Conservation (phyloP, 2,329 filamentous ascomycete genomes). For the Penicillium digitatum region DNA sequence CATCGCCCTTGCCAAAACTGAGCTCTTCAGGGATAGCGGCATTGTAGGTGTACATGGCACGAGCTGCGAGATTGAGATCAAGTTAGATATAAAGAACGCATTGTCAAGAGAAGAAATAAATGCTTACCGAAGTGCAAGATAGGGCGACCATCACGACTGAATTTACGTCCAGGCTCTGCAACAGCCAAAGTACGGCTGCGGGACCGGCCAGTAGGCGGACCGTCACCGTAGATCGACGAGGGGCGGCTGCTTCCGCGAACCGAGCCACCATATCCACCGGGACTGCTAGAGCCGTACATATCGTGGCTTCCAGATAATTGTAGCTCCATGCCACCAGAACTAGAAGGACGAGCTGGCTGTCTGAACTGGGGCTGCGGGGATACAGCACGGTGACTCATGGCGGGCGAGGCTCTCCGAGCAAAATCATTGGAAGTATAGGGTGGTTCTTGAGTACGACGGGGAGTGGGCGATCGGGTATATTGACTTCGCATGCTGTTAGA, state of each 20-base stretch:
- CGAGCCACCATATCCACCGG: slow-evolving; percentile 32
- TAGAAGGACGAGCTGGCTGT: slow-evolving; percentile 49
- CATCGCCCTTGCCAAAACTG: slow-evolving; percentile 86
- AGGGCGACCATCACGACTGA: slow-evolving; percentile 77
- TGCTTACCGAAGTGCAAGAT: slow-evolving; percentile 90
- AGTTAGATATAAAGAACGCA: slow-evolving; percentile 15
- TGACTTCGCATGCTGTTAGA: slow-evolving; percentile 41
- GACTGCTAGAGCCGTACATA: slow-evolving; percentile 48
- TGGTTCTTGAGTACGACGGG: slow-evolving; percentile 34
- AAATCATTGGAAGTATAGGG: slow-evolving; percentile 47
- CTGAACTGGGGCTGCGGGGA: slow-evolving; percentile 54
- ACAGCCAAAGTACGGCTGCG: slow-evolving; percentile 85
- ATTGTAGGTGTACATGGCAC: slow-evolving; percentile 89
- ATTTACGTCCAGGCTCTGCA: slow-evolving; percentile 62
- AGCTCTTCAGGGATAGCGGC: slow-evolving; percentile 94
- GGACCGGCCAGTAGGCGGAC: slow-evolving; percentile 50
- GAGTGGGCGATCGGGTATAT: slow-evolving; percentile 38
- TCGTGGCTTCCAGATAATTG: slow-evolving; percentile 59
- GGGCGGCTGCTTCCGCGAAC: slow-evolving; percentile 43
- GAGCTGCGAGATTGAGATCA: slow-evolving; percentile 54
- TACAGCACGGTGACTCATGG: slow-evolving; percentile 41
- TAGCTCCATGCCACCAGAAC: slow-evolving; percentile 59
- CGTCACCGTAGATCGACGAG: slow-evolving; percentile 50
- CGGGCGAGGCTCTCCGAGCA: slow-evolving; percentile 38
- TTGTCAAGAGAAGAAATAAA: slow-evolving; percentile 21